A percentile compares a stretch with the other conserved stretches of the same genome.
Conservation (phyloP, 768 basidiomycete species). For the Macrolepiota albuminosa region DNA sequence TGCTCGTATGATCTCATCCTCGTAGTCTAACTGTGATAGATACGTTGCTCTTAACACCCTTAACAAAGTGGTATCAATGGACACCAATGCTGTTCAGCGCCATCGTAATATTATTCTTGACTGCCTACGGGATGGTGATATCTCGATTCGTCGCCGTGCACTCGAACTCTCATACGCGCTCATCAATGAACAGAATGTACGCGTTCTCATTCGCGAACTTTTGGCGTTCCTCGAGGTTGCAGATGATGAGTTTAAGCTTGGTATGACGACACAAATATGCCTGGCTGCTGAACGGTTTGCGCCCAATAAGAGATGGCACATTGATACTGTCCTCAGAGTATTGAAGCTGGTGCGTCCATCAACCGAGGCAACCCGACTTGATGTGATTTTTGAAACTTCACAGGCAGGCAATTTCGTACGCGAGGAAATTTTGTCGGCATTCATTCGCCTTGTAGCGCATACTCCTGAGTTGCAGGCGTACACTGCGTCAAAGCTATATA, state of each 20-base stretch:
- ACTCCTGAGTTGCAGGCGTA: slow-evolving; percentile 97
- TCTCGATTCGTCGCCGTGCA: slow-evolving; percentile 95
- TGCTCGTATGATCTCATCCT: not conserved
- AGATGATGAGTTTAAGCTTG: slow-evolving; percentile 97
- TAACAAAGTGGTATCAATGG: slow-evolving; percentile 97
- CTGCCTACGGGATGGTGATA: slow-evolving; percentile 97
- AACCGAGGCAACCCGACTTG: not conserved
- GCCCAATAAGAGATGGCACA: slow-evolving; percentile 98
- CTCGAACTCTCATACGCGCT: slow-evolving; percentile 96
- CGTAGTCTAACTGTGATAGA: slow-evolving; percentile 33
- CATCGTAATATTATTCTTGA: slow-evolving; percentile 99
- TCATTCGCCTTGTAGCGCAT: slow-evolving; percentile 93
- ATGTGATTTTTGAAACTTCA: not conserved
- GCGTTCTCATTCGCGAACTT: slow-evolving; percentile 86
- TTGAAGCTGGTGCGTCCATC: slow-evolving; percentile 71
- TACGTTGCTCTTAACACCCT: slow-evolving; percentile 98
- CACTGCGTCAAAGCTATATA: slow-evolving; percentile 87
- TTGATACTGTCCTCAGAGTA: slow-evolving; percentile 92
- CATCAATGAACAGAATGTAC: slow-evolving; percentile 92
- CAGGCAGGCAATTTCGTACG: slow-evolving; percentile 98
- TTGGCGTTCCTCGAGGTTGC: slow-evolving; percentile 96
- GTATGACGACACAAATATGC: slow-evolving; percentile 96
- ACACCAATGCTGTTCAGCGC: slow-evolving; percentile 96
- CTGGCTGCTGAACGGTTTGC: slow-evolving; percentile 95
- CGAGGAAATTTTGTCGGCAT: slow-evolving; percentile 92